These are phyloP conservation scores for Lachancea kluyveri DNA, from an alignment of 805 yeast species.

Conservation along the genomic window DNA sequence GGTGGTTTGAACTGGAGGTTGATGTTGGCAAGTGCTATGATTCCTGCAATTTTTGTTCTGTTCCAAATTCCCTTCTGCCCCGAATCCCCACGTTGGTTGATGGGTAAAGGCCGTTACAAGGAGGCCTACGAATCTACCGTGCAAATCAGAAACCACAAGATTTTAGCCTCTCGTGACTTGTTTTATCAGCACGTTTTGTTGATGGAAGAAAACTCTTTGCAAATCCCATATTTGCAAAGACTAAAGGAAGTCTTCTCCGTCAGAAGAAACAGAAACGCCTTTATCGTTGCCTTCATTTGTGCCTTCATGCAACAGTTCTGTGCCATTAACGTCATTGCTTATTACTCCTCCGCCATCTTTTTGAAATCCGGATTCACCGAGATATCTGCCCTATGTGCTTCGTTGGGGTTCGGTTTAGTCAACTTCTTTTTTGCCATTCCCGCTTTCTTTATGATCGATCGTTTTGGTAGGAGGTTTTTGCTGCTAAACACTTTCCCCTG, in stretches of 20 bases:
- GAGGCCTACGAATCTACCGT: slow-evolving; percentile 52
- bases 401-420: slow-evolving; percentile 82
- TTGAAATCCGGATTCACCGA: slow-evolving; percentile 57
- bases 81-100: slow-evolving; percentile 71
- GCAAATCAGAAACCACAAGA: slow-evolving; percentile 42
- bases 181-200: slow-evolving; percentile 63
- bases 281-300: slow-evolving; percentile 71
- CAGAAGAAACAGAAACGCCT: slow-evolving; percentile 80
- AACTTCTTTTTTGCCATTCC: slow-evolving; percentile 79
- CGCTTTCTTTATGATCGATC: slow-evolving; percentile 74
- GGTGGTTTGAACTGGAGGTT: slow-evolving; percentile 59
- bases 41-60: slow-evolving; percentile 58
- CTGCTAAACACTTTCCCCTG: slow-evolving; percentile 56
- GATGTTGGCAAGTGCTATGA: slow-evolving; percentile 61
- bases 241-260: slow-evolving; percentile 55
- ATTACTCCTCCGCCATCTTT: slow-evolving; percentile 76
- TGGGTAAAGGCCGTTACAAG: slow-evolving; percentile 59
- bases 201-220: slow-evolving; percentile 52
- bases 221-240: slow-evolving; percentile 41
- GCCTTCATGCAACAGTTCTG: slow-evolving; percentile 92
- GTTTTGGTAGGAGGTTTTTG: slow-evolving; percentile 63
- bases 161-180: slow-evolving; percentile 65
- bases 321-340: slow-evolving; percentile 84
- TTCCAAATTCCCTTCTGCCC: slow-evolving; percentile 62
- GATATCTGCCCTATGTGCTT: slow-evolving; percentile 63